Evolutionary conservation across 2,329 filamentous ascomycete genomes (phyloP), one percentile per base, ranked within the genome.

Genomic region (Venturia carpophila): DNA sequence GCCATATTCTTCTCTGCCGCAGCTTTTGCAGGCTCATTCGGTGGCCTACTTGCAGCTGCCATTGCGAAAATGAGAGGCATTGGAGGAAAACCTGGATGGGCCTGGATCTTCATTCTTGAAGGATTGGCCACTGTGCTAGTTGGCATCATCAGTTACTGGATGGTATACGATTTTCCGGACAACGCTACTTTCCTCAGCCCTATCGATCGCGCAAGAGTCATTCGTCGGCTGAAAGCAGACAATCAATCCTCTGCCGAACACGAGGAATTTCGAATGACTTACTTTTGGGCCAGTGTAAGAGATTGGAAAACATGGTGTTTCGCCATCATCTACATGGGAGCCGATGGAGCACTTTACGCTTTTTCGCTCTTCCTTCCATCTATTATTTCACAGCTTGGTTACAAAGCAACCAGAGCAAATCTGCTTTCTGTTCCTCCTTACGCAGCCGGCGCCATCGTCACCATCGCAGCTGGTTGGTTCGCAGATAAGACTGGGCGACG

Each of bases 301-400:
- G 91, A 96, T 72, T 95, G 90, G 87, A 95, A 96, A 79, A 95
- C 88, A 24, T 94, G 86, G 76, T 78, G 83, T 1, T 88, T 84
- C 15, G 88, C 90, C 74, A 75, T 89, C 56, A 87, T 93, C 66
- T 94, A 92, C 73, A 91, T 91, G 86, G 90, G 90, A 1, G 82
- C 81, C 47, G 83, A 89, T 68, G 88, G 87, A 72, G 82, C 88
- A 0, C 78, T 92, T 5, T 92, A 92, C 72, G 86, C 86, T 3
- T 91, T 92, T 75, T 87, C 84, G 1, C 80, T 92, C 4, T 92
- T 96, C 77, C 77, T 93, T 2, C 91, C 91, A 0, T 89, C 86
- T 21, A 95, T 95, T 71, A 88, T 96, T 68, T 79, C 80, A 58
- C 78, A 84, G 68, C 47, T 66, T 37, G 83, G 83, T 5, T 84